Base-by-base conservation (phyloP, 768 basidiomycete species). In the Cystofilobasidium macerans region DNA sequence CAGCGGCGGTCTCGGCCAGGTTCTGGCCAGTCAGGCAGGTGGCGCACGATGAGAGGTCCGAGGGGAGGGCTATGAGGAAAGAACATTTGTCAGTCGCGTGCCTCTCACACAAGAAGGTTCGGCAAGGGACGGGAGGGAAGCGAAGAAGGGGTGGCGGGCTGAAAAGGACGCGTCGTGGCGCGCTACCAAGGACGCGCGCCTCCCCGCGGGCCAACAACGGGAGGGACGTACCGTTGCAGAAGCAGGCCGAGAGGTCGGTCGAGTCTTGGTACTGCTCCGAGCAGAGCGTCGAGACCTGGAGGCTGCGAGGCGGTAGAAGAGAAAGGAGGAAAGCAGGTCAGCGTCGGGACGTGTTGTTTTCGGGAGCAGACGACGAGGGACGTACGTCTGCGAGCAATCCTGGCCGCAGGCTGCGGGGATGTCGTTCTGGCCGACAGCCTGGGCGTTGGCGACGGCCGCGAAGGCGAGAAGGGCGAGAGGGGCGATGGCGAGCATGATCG, bases 241-340 rank as follows among this genome's bases (percentile, higher is more conserved):
- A 75, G 67, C 75, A 76, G 14, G 71, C 74, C 69, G 73, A 73
- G 65, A 73, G 65, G 62, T 61, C 43, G 63, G 18, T 47, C n/a
- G 18, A 18, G 43, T 35, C 11, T 32, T 69, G 70, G 70, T 69
- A 74, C 75, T 62, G 61, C 13, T 26, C 32, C 28, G 66, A 57
- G 62, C 75, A 76, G 30, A 72, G 69, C 67, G 69, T 70, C 22
- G 71, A 68, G n/a, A 70, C 57, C 69, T 74, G 60, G 65, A 74
- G 65, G 38, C 61, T 62, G 61, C 16, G n/a, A 51, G 48, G 8
- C 7, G 24, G 24, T 3, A 16, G 48, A 26, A 51, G 28, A 18
- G 45, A n/a, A n/a, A n/a, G n/a, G n/a, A n/a, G n/a, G n/a, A n/a
- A n/a, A n/a, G 38, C 38, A 40, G 8, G 38, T 40, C 38, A 40